A percentile compares a stretch with the other conserved stretches of the same genome.
Evolutionary conservation across 2,329 filamentous ascomycete species (phyloP).

Genomic region (Aureobasidium vineae): DNA sequence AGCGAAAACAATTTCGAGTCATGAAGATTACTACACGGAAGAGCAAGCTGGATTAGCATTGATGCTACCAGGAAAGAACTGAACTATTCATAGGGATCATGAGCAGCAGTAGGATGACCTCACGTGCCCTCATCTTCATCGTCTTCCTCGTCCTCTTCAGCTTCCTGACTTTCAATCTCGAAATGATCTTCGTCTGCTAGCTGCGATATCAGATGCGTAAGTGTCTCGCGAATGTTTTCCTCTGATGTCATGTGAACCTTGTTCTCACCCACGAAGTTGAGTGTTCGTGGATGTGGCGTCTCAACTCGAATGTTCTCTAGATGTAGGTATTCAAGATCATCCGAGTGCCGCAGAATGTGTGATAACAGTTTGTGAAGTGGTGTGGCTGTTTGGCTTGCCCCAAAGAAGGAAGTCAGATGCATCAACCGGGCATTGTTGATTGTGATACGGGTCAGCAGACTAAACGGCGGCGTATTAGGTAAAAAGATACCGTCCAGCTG

Average conservation of each 20-base stretch:
- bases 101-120: neutral
- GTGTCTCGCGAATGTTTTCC: neutral
- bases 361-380: neutral
- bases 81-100: neutral
- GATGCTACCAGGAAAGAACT: neutral
- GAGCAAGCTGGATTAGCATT: neutral
- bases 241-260: neutral
- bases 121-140: neutral
- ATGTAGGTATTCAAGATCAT: neutral
- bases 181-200: neutral
- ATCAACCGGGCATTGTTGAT: neutral
- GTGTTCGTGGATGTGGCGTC: neutral
- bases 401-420: neutral
- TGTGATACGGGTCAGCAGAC: neutral
- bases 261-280: neutral
- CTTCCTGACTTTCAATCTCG: neutral
- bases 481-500: neutral
- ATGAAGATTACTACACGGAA: neutral
- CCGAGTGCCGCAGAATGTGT: neutral
- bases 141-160: neutral
- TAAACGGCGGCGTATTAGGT: neutral
- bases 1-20: neutral
- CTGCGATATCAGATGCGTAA: neutral
- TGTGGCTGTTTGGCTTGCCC: neutral
- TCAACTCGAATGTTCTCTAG: neutral